phyloP scores from a whole-genome alignment of 2,329 filamentous ascomycete species.

The Saccharata proteae region DNA sequence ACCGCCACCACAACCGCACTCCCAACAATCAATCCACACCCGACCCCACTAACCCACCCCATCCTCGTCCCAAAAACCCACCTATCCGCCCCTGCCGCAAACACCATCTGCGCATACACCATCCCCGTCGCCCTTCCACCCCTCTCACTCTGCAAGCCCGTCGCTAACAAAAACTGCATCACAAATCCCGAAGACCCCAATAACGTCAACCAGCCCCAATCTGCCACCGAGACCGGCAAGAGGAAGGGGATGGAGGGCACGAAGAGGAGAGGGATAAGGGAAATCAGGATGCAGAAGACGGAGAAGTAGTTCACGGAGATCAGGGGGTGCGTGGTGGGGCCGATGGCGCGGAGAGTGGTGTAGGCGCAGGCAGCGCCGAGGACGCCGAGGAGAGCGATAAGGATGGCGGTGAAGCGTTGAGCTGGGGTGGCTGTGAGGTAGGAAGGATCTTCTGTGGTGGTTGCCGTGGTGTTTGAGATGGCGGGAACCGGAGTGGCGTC shows the following conservation, averaged over 20 bases:
- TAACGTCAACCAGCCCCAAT: conserved; percentile 57
- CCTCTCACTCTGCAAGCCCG: conserved; percentile 58
- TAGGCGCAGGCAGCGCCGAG: conserved; percentile 63
- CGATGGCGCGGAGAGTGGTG: conserved; percentile 67
- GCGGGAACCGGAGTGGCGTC: conserved; percentile 18
- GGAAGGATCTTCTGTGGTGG: conserved; percentile 10
- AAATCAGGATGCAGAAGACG: conserved; percentile 56
- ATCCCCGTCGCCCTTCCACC: conserved; percentile 44
- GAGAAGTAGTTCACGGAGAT: conserved; percentile 80
- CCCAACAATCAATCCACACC: conserved; percentile 51
- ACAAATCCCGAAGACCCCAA: conserved; percentile 65
- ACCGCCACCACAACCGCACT: conserved; percentile 54
- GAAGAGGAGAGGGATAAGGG: conserved; percentile 44
- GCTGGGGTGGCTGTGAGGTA: conserved; percentile 41
- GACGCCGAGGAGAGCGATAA: conserved; percentile 63
- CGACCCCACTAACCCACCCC: conserved; percentile 44
- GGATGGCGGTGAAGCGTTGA: conserved; percentile 58
- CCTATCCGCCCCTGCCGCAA: conserved; percentile 53
- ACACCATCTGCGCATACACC: conserved; percentile 60
- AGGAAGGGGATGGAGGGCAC: conserved; percentile 49
- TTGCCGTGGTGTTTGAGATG: conserved; percentile 19
- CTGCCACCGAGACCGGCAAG: conserved; percentile 38
- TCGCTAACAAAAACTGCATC: conserved; percentile 77
- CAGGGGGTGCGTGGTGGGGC: conserved; percentile 67
- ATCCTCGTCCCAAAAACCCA: conserved; percentile 50